Conservation (phyloP, 1,284 basidiomycete genomes). For the Moesziomyces sp. region DNA sequence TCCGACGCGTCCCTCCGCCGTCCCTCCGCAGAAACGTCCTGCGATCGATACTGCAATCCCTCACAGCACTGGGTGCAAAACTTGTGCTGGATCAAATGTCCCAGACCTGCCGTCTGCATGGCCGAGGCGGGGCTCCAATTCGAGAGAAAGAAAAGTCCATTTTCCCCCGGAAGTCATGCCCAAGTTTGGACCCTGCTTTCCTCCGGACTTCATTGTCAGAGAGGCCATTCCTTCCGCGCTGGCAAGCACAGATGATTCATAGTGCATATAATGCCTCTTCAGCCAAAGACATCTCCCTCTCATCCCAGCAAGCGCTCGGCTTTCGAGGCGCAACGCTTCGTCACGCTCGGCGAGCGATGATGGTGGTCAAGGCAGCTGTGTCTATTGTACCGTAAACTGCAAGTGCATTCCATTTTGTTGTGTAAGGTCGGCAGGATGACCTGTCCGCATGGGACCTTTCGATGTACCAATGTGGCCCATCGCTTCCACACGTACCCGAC, state of each 20-base stretch:
- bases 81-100: background rate
- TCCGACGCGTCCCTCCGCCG: slow-evolving; percentile 2
- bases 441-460: background rate
- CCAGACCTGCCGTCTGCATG: slow-evolving; percentile 2
- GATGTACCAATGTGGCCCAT: too few relatives aligned
- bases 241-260: slow-evolving; percentile 5
- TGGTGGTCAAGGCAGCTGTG: too few relatives aligned
- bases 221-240: too few relatives aligned
- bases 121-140: slow-evolving; percentile 42
- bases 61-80: background rate
- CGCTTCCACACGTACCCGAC: too few relatives aligned
- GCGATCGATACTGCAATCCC: slow-evolving; percentile 3
- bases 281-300: too few relatives aligned
- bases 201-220: too few relatives aligned
- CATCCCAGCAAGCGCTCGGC: too few relatives aligned
- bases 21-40: background rate
- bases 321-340: too few relatives aligned
- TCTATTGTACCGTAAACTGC: too few relatives aligned
- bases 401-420: background rate
- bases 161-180: too few relatives aligned
- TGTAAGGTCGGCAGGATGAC: background rate
- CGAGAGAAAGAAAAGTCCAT: background rate
- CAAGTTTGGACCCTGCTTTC: too few relatives aligned
- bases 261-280: background rate
- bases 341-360: too few relatives aligned